phyloP scores from a whole-genome alignment of 1,139 yeast species.

The Saccharomyces hybrid region DNA sequence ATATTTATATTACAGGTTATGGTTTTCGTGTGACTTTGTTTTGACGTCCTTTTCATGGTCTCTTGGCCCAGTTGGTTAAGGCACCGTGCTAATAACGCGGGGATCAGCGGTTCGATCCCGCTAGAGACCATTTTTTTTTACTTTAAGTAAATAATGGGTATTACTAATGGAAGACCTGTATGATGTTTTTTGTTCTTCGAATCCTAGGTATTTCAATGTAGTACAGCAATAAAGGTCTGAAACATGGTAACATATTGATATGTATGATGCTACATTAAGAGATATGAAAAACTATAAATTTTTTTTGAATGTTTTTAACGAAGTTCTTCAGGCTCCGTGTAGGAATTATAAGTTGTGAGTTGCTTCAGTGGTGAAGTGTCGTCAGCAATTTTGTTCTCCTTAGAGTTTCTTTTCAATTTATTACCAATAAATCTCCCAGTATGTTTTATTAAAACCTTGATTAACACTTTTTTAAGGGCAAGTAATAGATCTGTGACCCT shows the following conservation, averaged over 20 bases:
- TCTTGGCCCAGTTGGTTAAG: constrained; percentile 32
- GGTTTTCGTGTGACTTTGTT: no score
- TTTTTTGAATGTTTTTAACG: not conserved
- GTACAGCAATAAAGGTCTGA: no score
- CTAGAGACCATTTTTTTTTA: constrained; percentile 25
- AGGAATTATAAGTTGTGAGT: constrained; percentile 16
- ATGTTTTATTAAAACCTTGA: constrained; percentile 49
- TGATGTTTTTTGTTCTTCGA: not conserved
- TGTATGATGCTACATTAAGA: no score
- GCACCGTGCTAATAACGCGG: constrained; percentile 32
- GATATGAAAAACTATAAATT: no score
- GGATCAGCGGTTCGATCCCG: constrained; percentile 32
- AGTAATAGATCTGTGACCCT: constrained; percentile 49
- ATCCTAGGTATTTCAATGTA: no score
- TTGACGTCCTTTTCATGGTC: constrained; percentile 11
- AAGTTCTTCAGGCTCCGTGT: constrained; percentile 9
- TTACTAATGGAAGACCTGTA: not conserved
- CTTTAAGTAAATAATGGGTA: not conserved
- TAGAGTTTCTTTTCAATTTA: constrained; percentile 36
- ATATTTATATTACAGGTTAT: no score
- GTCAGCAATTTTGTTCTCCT: constrained; percentile 1
- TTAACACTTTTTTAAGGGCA: constrained; percentile 43
- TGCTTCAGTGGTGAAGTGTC: constrained; percentile 14
- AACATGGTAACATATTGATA: no score
- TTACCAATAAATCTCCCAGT: constrained; percentile 52